Percentiles rank a stretch among this genome's conserved stretches.
Conservation (phyloP, 495 filamentous ascomycete species). For the Eremomyces bilateralis region DNA sequence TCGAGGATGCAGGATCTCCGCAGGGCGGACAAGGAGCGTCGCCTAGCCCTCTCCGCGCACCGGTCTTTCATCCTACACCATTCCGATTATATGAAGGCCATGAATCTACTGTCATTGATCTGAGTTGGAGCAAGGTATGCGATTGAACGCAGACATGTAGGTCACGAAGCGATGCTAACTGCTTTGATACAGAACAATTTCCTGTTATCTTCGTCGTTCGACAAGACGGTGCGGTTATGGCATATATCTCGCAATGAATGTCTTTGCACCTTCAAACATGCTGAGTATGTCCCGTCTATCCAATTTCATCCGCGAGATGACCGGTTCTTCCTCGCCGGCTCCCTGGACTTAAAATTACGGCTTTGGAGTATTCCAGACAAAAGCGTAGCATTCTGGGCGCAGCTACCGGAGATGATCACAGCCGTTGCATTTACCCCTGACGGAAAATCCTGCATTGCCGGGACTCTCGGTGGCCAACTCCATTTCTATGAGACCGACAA, state of each 20-base stretch:
- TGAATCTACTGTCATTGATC: constrained; percentile 64
- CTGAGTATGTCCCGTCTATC: constrained; percentile 86
- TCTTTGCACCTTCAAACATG: constrained; percentile 89
- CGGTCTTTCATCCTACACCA: constrained; percentile 69
- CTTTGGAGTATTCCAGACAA: constrained; percentile 98
- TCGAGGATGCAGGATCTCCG: constrained; percentile 39
- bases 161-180: no score
- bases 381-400: constrained; percentile 66
- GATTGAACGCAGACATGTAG: background rate
- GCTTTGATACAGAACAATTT: constrained; percentile 75
- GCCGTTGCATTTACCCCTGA: constrained; percentile 88
- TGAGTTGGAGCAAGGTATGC: constrained; percentile 86
- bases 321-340: constrained; percentile 89
- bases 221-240: constrained; percentile 94
- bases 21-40: constrained; percentile 24
- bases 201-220: constrained; percentile 88
- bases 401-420: constrained; percentile 74
- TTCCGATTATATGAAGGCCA: constrained; percentile 67
- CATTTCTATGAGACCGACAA: constrained; percentile 92
- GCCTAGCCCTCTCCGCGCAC: constrained; percentile 46
- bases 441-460: constrained; percentile 74
- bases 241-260: constrained; percentile 71
- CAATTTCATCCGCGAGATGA: constrained; percentile 91
- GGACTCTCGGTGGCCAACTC: constrained; percentile 66
- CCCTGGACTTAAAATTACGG: constrained; percentile 73